Evolutionary conservation across 176 grass and related monocot genomes (phyloP), one percentile per base, ranked within the genome.

Genomic region (Triticum monococcum): DNA sequence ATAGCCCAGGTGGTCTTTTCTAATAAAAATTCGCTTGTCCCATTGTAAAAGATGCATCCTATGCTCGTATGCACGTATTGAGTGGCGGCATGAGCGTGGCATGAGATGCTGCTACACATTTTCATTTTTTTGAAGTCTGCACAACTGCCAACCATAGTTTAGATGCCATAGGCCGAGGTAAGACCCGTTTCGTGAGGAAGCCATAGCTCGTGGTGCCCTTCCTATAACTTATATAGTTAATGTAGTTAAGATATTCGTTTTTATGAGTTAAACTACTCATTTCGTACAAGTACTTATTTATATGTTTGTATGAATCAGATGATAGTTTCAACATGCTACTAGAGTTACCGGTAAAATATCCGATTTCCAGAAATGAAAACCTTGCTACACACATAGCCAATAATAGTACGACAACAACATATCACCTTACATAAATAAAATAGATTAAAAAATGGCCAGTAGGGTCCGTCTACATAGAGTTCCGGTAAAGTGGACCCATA

Each of bases 31-130:
- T n/a, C n/a, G 26, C 50, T 71, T 64, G 8, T 23, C 24, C 32
- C 57, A 64, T 90, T 25, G 73, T 37, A 37, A 72, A 65, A 45
- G 68, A 57, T 73, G 66, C 22, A 65, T 83, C 50, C 8, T 65
- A 83, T 52, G 79, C 52, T 82, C n/a, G 18, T 72, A 72, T 11
- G 17, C 50, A 70, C 16, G 31, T 32, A 84, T 40, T 35, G 20
- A 64, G 81, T 4, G 4, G 28, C 40, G 28, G 30, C 8, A 72
- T 54, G 65, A 23, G n/a, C 81, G 65, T 64, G 75, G 30, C 75
- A 84, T 89, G 81, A 54, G 12, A 37, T 16, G 25, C 24, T 20
- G 36, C 18, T 17, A 52, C 8, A 5, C 13, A 45, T 76, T 81
- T n/a, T 24, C 24, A 33, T 8, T 73, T 64, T 64, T 64, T 74